Evolutionary conservation across 2,329 filamentous ascomycete genomes (phyloP).

Genomic region (Ciborinia camelliae): DNA sequence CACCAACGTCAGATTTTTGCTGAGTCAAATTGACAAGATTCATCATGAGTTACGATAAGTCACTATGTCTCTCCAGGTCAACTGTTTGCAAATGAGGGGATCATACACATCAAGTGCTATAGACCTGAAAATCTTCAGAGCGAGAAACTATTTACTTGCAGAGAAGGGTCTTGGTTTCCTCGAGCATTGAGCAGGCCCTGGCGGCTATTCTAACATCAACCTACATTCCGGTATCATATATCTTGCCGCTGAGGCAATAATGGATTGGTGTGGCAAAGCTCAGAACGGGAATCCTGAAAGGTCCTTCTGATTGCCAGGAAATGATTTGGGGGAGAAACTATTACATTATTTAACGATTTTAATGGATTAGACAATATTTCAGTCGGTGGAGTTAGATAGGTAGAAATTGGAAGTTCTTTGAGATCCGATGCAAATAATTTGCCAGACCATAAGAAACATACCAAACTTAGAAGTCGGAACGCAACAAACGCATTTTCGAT

Average conservation of each 20-base stretch:
- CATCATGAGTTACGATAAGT: not conserved
- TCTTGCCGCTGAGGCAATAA: not conserved
- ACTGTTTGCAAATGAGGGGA: not conserved
- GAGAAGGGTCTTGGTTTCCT: too few relatives aligned
- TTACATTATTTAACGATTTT: not conserved
- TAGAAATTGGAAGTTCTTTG: too few relatives aligned
- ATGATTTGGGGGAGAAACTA: not conserved
- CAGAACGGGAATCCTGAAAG: not conserved
- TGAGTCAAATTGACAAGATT: not conserved
- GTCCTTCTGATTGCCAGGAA: not conserved
- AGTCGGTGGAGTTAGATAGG: too few relatives aligned
- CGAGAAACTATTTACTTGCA: not conserved
- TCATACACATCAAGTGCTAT: not conserved
- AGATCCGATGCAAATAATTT: too few relatives aligned
- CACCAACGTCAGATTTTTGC: not conserved
- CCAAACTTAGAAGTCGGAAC: too few relatives aligned
- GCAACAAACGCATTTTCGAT: too few relatives aligned
- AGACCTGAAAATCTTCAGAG: not conserved
- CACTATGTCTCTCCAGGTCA: not conserved
- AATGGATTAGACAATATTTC: too few relatives aligned
- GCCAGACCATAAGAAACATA: too few relatives aligned
- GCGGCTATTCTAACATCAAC: slow-evolving; percentile 1
- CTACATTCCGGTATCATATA: not conserved
- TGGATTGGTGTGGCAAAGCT: not conserved
- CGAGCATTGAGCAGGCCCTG: not conserved